Base-by-base conservation (phyloP, 2,329 filamentous ascomycete genomes). In the Fusarium domesticum region DNA sequence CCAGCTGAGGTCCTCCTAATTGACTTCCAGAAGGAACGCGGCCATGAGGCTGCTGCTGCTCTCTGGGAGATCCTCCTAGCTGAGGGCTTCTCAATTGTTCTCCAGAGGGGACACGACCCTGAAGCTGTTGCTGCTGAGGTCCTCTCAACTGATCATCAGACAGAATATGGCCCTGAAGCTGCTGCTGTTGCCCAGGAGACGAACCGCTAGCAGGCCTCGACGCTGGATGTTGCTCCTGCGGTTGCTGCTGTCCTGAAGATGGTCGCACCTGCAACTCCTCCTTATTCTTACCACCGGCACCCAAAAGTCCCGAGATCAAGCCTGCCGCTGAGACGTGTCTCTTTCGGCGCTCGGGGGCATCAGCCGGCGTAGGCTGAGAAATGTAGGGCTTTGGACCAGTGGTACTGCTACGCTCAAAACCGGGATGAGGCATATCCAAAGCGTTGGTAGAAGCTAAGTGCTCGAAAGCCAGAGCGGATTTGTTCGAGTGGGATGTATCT, bases 321-420 rank as follows among this genome's bases (percentile, higher is more conserved):
- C 54, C 59, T 10, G 62, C 55, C 5, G 62, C 53, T 6, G 65
- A 66, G 12, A 58, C 53, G 25, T 64, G 57, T 37, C 64, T 57
- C 18, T 53, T 52, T 5, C 58, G 58, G 12, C 57, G 58, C 18
- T 58, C 52, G 4, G 45, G 23, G 14, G 42, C 20, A n/a, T 30
- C 34, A n/a, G 18, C 15, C 5, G 45, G 40, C 16, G 30, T 30
- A 12, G 48, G 35, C 30, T 51, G 45, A 3, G 52, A 52, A 6
- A 58, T 50, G 5, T 38, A 43, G n/a, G 53, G 44, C 8, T 47
- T 50, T 3, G 57, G 57, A 20, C 47, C 50, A 5, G 53, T 48
- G 6, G 59, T 61, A 35, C 50, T 58, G 36, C 58, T 53, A 31
- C 63, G 48, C 34, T 51, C 50, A 12, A 49, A 50, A 10, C 45